A percentile compares a stretch with the other conserved stretches of the same genome.
Evolutionary conservation across 331 rosid genomes (phyloP).

Genomic region (Saraca asoca): DNA sequence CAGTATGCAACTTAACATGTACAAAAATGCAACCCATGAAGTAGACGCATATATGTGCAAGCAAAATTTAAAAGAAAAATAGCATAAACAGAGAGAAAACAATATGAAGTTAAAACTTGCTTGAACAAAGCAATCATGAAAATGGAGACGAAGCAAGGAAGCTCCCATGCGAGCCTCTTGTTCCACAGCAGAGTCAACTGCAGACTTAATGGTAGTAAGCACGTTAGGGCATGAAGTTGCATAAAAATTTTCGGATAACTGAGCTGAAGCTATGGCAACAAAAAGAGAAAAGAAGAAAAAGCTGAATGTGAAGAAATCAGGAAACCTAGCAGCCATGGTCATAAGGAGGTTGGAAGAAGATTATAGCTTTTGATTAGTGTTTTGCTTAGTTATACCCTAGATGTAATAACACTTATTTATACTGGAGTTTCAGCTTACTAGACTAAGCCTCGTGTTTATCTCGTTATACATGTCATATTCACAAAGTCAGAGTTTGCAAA

Average conservation of each 20-base stretch:
- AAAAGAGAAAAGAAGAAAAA: slow-evolving; percentile 30
- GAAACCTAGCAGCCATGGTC: slow-evolving; percentile 30
- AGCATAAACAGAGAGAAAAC: too few relatives aligned
- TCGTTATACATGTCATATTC: too few relatives aligned
- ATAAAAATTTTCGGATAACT: slow-evolving; percentile 56
- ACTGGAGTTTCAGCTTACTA: too few relatives aligned
- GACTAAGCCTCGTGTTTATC: too few relatives aligned
- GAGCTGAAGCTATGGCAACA: slow-evolving; percentile 46
- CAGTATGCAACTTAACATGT: too few relatives aligned
- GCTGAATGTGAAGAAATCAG: slow-evolving; percentile 16
- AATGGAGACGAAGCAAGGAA: slow-evolving; percentile 82
- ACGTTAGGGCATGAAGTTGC: slow-evolving; percentile 53
- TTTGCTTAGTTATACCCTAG: too few relatives aligned
- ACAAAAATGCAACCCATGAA: too few relatives aligned
- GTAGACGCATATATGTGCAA: too few relatives aligned
- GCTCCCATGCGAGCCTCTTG: slow-evolving; percentile 85
- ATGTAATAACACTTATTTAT: too few relatives aligned
- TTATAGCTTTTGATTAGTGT: too few relatives aligned
- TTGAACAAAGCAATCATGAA: slow-evolving; percentile 91
- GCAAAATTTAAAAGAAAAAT: too few relatives aligned
- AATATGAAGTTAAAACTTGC: slow-evolving; percentile 42
- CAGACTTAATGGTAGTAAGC: slow-evolving; percentile 51
- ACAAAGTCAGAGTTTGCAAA: too few relatives aligned
- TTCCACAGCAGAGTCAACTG: slow-evolving; percentile 51
- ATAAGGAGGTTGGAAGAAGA: not conserved